Conservation (phyloP, 2,329 filamentous ascomycete genomes). For the Penicillium oxalicum region DNA sequence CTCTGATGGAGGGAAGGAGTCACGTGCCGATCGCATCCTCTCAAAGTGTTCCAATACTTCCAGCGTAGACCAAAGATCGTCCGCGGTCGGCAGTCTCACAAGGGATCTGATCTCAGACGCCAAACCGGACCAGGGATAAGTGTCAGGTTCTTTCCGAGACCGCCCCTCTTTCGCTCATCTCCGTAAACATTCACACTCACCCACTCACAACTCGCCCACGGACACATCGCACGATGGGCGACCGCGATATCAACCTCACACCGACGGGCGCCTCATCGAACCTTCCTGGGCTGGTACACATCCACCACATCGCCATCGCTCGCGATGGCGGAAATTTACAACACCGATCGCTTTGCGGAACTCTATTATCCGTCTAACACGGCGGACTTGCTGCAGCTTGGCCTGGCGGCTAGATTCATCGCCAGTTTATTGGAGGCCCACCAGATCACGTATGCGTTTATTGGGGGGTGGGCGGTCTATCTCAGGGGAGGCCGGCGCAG, state of each 20-base stretch:
- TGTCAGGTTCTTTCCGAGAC: background rate
- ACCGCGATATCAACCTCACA: background rate
- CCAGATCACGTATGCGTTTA: constrained; percentile 17
- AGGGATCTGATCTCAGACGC: constrained; percentile 3
- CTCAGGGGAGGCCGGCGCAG: constrained; percentile 14
- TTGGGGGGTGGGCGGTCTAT: constrained; percentile 18
- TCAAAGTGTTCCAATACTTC: background rate
- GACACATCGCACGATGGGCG: background rate
- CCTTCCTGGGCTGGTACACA: background rate
- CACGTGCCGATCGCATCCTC: background rate
- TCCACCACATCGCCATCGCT: background rate
- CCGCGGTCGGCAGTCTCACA: constrained; percentile 1
- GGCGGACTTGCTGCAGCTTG: constrained; percentile 16
- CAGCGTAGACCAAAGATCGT: background rate
- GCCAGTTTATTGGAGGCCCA: constrained; percentile 13
- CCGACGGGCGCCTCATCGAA: constrained; percentile 5
- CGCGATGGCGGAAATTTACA: constrained; percentile 18
- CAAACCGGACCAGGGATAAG: constrained; percentile 3
- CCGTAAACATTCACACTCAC: no score
- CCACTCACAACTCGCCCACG: background rate
- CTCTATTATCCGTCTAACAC: constrained; percentile 18
- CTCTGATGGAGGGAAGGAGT: background rate
- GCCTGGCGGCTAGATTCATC: constrained; percentile 16
- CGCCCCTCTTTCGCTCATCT: no score
- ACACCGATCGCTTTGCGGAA: constrained; percentile 18